phyloP scores from a whole-genome alignment of 1,284 basidiomycete genomes.

The Tremellales sp. region DNA sequence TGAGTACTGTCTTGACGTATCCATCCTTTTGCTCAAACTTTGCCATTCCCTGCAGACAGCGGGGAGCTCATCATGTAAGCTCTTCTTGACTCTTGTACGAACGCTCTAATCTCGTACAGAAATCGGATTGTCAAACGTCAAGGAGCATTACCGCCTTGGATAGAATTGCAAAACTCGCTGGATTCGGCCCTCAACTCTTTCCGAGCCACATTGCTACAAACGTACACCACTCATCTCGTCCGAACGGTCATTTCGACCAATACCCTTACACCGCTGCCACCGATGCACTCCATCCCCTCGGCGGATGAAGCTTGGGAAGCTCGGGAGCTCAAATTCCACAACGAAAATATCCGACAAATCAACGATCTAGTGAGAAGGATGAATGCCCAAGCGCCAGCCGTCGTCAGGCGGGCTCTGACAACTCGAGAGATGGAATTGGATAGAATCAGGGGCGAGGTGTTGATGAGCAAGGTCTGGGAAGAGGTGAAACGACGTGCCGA shows the following conservation, averaged over 20 bases:
- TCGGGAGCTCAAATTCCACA: conserved; percentile 67
- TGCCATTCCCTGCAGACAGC: conserved; percentile 17
- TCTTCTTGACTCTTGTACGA: conserved; percentile 1
- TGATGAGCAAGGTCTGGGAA: conserved; percentile 35
- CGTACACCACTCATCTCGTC: conserved; percentile 57
- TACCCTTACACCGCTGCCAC: conserved; percentile 44
- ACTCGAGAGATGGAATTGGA: conserved; percentile 59
- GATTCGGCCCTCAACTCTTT: conserved; percentile 61
- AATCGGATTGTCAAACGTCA: conserved; percentile 82
- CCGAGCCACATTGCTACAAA: conserved; percentile 56
- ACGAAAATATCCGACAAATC: conserved; percentile 63
- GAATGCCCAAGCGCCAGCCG: conserved; percentile 72
- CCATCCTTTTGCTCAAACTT: not conserved
- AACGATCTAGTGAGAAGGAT: conserved; percentile 72
- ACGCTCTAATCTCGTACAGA: conserved; percentile 43
- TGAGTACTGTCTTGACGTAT: conserved; percentile 52
- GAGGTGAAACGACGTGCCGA: conserved; percentile 32
- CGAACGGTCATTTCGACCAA: conserved; percentile 55
- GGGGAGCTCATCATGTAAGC: conserved; percentile 62
- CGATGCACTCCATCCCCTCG: conserved; percentile 53
- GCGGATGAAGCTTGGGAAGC: conserved; percentile 71
- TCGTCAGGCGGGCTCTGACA: conserved; percentile 63
- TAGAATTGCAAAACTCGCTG: conserved; percentile 71
- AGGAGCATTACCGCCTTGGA: conserved; percentile 84
- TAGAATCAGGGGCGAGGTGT: conserved; percentile 55